Percentiles rank a stretch among this genome's conserved stretches.
These are phyloP conservation scores for Pleurotus tuber-regium DNA, from an alignment of 768 basidiomycete genomes.

Conservation along the genomic window DNA sequence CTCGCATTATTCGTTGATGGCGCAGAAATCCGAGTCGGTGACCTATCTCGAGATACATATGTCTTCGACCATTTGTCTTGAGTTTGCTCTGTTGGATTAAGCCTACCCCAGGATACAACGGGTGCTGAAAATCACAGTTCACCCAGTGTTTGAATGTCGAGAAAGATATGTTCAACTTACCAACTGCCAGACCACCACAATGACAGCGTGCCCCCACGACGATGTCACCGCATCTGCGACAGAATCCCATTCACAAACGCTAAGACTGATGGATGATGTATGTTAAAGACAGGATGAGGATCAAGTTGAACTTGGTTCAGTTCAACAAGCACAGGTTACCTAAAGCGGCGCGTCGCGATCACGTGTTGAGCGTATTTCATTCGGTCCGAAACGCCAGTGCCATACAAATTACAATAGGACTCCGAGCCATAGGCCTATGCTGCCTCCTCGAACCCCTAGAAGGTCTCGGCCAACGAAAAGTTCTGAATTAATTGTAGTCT, in stretches of 20 bases:
- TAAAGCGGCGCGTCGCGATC: conserved; percentile 14
- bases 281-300: conserved; percentile 9
- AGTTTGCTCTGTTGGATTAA: conserved; percentile 33
- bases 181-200: conserved; percentile 78
- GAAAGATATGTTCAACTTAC: conserved; percentile 39
- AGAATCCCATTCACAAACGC: conserved; percentile 77
- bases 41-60: conserved; percentile 57
- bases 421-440: not conserved
- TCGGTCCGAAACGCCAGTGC: no score
- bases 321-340: conserved; percentile 10
- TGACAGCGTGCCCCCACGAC: conserved; percentile 68
- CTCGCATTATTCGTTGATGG: conserved; percentile 15
- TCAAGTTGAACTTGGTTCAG: conserved; percentile 6
- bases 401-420: no score
- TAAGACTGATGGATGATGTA: no score
- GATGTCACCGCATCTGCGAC: conserved; percentile 83
- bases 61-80: conserved; percentile 81
- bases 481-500: not conserved
- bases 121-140: conserved; percentile 47
- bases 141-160: not conserved
- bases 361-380: no score
- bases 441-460: not conserved
- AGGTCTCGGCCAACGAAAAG: not conserved
- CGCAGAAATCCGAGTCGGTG: conserved; percentile 37
- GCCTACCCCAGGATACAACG: conserved; percentile 63